These are phyloP conservation scores for Westerdykella sp. DNA, from an alignment of 2,329 filamentous ascomycete species.

Conservation along the genomic window DNA sequence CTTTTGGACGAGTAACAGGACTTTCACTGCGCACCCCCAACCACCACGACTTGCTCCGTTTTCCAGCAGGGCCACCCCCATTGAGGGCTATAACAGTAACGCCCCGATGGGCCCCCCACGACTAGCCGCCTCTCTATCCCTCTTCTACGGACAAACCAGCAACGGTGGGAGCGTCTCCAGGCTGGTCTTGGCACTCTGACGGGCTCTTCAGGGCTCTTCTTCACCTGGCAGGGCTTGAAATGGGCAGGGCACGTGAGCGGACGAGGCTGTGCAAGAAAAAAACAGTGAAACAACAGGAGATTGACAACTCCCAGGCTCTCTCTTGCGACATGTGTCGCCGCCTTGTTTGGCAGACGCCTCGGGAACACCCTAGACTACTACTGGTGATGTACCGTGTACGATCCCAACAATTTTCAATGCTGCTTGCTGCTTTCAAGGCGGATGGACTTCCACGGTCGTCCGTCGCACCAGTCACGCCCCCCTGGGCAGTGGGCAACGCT, in stretches of 20 bases:
- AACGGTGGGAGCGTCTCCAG: neutral
- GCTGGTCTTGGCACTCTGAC: constrained; percentile 6
- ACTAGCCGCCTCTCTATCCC: neutral
- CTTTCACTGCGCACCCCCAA: constrained; percentile 2
- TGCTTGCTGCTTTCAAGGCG: neutral
- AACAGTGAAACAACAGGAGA: too few species aligned
- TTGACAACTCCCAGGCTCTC: too few species aligned
- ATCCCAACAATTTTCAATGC: constrained; percentile 2
- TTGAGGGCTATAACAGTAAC: too few species aligned
- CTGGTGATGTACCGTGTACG: too few species aligned
- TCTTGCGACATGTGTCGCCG: neutral
- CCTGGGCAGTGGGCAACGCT: constrained; percentile 1
- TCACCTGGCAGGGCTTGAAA: too few species aligned
- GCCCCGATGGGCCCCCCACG: neutral
- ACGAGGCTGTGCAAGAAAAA: neutral
- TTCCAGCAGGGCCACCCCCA: too few species aligned
- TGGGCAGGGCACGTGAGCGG: constrained; percentile 4
- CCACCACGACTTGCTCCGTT: neutral
- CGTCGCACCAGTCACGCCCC: constrained; percentile 24
- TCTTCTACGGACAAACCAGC: neutral
- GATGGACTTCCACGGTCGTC: constrained; percentile 1
- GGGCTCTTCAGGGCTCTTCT: neutral
- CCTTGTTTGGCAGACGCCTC: too few species aligned
- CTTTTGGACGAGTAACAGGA: constrained; percentile 7
- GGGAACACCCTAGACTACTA: too few species aligned